Evolutionary conservation across 768 basidiomycete genomes (phyloP), one percentile per base, ranked within the genome.

Genomic region (Boletus insuetus): DNA sequence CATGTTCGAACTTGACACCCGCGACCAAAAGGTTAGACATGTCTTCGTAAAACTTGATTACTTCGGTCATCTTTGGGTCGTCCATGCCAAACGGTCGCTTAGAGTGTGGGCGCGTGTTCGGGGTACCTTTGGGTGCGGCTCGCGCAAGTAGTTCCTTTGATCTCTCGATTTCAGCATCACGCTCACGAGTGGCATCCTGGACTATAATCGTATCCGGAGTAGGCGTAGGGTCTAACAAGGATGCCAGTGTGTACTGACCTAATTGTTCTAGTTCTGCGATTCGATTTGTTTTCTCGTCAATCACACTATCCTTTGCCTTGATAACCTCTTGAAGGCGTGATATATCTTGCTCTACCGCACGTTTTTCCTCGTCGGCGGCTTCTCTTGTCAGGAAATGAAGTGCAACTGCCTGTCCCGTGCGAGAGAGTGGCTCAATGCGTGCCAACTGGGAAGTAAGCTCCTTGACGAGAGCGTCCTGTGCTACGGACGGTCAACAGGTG

Each of bases 1-100:
- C 19, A 35, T 54, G 69, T 70, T 76, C 77, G 49, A 77, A 69
- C 63, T 84, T 86, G 67, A 91, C 61, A 49, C 76, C 81, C 4
- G 82, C 76, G 22, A 95, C 79, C 38, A 91, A 76, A 22, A 95
- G 73, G 62, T 93, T 91, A 1, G 91, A 92, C 59, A 92, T 70
- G 63, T 94, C 91, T 69, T 94, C 91, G 67, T 96, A 96, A 57
- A 95, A 81, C 48, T 77, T 77, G 61, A 93, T 78, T 41, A 86
- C 79, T 63, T 79, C 75, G 4, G 75, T 72, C 59, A 82, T 79
- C 65, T 85, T 85, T 6, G 82, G 82, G 58, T 86, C 83, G 22
- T 82, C 77, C 43, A 69, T 52, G 20, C 74, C 72, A 17, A 76
- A 60, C 1, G 74, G 62, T 54, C 74, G 73, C 29, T 68, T 65